Conservation (phyloP, 1,284 basidiomycete species). For the Melampsora larici-populina region DNA sequence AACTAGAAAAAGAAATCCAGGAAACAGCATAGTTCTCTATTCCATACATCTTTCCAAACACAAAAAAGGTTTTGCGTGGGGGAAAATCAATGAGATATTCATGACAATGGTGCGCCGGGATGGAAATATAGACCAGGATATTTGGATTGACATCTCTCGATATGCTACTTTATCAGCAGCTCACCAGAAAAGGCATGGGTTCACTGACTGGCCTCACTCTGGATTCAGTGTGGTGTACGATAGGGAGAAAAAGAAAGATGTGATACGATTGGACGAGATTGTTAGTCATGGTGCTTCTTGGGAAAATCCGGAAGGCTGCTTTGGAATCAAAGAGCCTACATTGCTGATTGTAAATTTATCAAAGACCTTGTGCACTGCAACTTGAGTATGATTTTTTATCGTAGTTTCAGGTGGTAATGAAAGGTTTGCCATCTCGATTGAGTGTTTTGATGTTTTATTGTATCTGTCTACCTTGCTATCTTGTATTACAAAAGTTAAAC, state of each 20-base stretch:
- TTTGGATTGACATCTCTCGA: too few species aligned
- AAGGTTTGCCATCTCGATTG: too few species aligned
- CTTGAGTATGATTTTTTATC: too few species aligned
- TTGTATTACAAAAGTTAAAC: too few species aligned
- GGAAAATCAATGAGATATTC: too few species aligned
- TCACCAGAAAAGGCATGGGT: background rate
- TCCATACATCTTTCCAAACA: background rate
- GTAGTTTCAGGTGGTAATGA: too few species aligned
- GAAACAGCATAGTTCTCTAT: slow-evolving; percentile 16
- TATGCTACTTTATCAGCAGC: too few species aligned
- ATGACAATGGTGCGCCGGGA: too few species aligned
- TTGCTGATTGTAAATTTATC: slow-evolving; percentile 4
- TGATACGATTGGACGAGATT: slow-evolving; percentile 1
- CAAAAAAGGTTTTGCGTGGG: background rate
- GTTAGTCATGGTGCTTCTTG: slow-evolving; percentile 21
- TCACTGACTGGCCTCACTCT: slow-evolving; percentile 6
- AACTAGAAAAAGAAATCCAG: background rate
- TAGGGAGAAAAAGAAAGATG: slow-evolving; percentile 1
- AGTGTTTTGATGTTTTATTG: too few species aligned
- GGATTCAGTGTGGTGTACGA: background rate
- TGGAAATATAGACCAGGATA: too few species aligned
- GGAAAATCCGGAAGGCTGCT: slow-evolving; percentile 4
- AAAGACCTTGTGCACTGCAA: background rate
- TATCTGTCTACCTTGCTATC: too few species aligned
- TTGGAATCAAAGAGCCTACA: slow-evolving; percentile 3